These are phyloP conservation scores for Boletus tylopilopsis DNA, from an alignment of 768 basidiomycete genomes.

Conservation along the genomic window DNA sequence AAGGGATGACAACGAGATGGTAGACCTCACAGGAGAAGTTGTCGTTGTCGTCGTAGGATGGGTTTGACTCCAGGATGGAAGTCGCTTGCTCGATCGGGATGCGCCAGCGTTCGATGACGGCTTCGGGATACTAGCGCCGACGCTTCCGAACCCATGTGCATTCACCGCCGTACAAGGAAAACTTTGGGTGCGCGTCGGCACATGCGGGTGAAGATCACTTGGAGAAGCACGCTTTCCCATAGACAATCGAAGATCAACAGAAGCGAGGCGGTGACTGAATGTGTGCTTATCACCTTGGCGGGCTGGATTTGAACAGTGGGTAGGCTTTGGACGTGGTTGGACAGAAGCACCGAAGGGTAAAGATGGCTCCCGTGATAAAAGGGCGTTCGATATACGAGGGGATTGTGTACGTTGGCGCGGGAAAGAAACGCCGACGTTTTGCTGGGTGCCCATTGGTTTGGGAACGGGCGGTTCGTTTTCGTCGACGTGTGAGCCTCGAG, in stretches of 20 bases:
- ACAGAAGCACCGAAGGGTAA: conserved; percentile 3
- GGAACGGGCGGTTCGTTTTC: conserved; percentile 18
- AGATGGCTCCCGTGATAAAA: background rate
- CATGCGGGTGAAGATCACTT: conserved; percentile 16
- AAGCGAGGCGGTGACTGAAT: conserved; percentile 14
- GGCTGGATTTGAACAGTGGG: conserved; percentile 2
- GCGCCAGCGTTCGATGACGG: conserved; percentile 7
- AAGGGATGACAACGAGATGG: background rate
- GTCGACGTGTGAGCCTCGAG: conserved; percentile 4
- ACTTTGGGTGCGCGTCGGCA: conserved; percentile 13
- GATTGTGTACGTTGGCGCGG: conserved; percentile 11
- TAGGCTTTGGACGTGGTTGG: conserved; percentile 3
- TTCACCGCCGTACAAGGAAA: background rate
- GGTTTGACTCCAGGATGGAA: conserved; percentile 18
- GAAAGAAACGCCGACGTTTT: conserved; percentile 8
- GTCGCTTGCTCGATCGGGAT: conserved; percentile 7
- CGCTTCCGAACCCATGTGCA: conserved; percentile 6
- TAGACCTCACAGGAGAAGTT: background rate
- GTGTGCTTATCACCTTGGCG: conserved; percentile 13
- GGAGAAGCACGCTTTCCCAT: conserved; percentile 16
- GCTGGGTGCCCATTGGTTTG: background rate
- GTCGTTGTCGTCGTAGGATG: conserved; percentile 3
- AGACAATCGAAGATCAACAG: conserved; percentile 17
- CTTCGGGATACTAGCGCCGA: background rate
- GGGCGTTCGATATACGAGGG: conserved; percentile 11